Evolutionary conservation across 1,284 basidiomycete genomes (phyloP).

Genomic region (Sporisorium exsertum): DNA sequence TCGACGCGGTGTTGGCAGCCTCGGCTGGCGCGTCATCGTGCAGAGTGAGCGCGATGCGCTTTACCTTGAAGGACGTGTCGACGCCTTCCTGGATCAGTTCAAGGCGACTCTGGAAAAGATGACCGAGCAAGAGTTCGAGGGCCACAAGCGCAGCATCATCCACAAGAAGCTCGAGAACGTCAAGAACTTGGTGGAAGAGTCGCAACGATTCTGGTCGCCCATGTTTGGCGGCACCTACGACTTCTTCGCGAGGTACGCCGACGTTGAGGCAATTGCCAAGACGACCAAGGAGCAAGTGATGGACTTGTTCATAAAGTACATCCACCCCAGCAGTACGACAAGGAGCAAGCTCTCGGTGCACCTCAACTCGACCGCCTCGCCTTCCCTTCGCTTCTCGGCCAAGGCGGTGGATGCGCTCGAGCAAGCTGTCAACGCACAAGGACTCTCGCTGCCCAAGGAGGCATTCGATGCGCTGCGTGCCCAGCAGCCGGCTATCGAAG

Average conservation of each 20-base stretch:
- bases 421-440: constrained; percentile 73
- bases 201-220: constrained; percentile 73
- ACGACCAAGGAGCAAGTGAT: constrained; percentile 83
- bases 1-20: constrained; percentile 72
- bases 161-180: constrained; percentile 65
- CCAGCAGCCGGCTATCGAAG: constrained; percentile 72
- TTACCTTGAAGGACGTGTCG: constrained; percentile 89
- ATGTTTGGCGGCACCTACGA: constrained; percentile 74
- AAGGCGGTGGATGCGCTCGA: constrained; percentile 78
- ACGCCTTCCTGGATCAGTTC: constrained; percentile 84
- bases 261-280: constrained; percentile 76
- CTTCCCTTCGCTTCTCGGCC: constrained; percentile 75
- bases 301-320: constrained; percentile 78
- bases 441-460: constrained; percentile 74
- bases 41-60: constrained; percentile 87
- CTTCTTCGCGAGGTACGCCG: constrained; percentile 74
- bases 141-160: constrained; percentile 61
- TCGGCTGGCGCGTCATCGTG: constrained; percentile 86
- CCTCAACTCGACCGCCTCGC: constrained; percentile 71
- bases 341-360: constrained; percentile 60
- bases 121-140: constrained; percentile 59
- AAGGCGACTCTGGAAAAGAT: constrained; percentile 70
- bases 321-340: constrained; percentile 72
- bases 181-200: constrained; percentile 67
- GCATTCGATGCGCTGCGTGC: constrained; percentile 72